These are phyloP conservation scores for Fraxinus nigra DNA, from an alignment of 305 asterid genomes.

Conservation along the genomic window DNA sequence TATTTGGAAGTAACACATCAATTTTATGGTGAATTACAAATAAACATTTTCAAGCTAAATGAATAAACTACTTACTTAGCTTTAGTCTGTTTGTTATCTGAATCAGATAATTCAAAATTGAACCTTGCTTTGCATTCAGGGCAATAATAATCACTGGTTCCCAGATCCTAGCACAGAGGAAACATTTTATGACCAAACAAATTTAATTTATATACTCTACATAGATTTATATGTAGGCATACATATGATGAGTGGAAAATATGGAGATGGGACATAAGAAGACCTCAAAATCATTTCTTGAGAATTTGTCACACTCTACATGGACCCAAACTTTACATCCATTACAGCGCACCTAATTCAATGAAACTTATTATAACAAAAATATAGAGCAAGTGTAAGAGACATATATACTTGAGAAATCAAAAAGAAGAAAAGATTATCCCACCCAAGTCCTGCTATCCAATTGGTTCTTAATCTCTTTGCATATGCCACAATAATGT, in stretches of 20 bases:
- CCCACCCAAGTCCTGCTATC: constrained; percentile 95
- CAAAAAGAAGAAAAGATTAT: constrained; percentile 22
- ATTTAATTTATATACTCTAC: constrained; percentile 15
- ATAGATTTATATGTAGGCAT: constrained; percentile 9
- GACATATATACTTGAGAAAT: constrained; percentile 22
- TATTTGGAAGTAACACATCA: constrained; percentile 2
- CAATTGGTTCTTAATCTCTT: constrained; percentile 76
- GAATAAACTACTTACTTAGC: constrained; percentile 51
- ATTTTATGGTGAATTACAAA: constrained; percentile 4
- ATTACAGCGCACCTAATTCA: constrained; percentile 73
- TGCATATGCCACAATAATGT: constrained; percentile 94
- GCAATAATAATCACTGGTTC: constrained; percentile 66
- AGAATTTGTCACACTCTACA: constrained; percentile 85
- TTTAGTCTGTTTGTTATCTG: constrained; percentile 63
- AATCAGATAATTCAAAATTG: constrained; percentile 89
- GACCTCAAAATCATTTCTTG: constrained; percentile 62
- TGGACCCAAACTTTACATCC: constrained; percentile 99
- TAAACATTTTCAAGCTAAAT: constrained; percentile 19
- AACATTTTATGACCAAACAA: constrained; percentile 25
- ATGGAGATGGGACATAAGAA: constrained; percentile 20
- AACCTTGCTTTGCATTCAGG: constrained; percentile 98
- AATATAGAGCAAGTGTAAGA: background rate
- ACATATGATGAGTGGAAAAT: constrained; percentile 12
- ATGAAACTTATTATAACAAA: constrained; percentile 9
- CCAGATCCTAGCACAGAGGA: constrained; percentile 56